These are phyloP conservation scores for Dictyostelium intermedium DNA, from an alignment of 78 protist species.

Conservation along the genomic window DNA sequence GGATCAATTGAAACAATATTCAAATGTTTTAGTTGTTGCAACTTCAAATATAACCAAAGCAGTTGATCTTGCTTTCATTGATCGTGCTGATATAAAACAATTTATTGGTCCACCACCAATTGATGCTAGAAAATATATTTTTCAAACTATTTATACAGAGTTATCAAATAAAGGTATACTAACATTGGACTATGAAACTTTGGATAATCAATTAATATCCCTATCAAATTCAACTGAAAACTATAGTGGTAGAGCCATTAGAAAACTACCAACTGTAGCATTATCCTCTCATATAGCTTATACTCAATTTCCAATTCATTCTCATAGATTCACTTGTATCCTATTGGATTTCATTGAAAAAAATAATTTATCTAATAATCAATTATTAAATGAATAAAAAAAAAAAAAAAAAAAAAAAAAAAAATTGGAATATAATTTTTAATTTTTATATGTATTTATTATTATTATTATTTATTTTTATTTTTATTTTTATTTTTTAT, in stretches of 20 bases:
- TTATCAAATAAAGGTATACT: constrained; percentile 25
- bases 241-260: constrained; percentile 88
- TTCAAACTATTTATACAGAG: constrained; percentile 76
- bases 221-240: constrained; percentile 25
- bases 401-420: no score
- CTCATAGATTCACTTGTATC: not conserved
- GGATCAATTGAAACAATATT: constrained; percentile 83
- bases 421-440: not conserved
- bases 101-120: constrained; percentile 92
- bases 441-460: not conserved
- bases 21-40: constrained; percentile 91
- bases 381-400: constrained; percentile 3
- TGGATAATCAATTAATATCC: not conserved
- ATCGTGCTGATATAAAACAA: constrained; percentile 96
- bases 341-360: not conserved
- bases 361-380: not conserved
- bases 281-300: constrained; percentile 1
- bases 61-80: constrained; percentile 92
- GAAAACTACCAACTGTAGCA: constrained; percentile 93
- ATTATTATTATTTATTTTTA: not conserved
- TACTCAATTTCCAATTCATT: not conserved
- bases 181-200: not conserved
- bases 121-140: constrained; percentile 75
- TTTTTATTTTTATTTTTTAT: not conserved
- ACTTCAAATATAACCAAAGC: constrained; percentile 96